These are phyloP conservation scores for Pseudofabraea citricarpa DNA, from an alignment of 2,329 filamentous ascomycete species.

Conservation along the genomic window DNA sequence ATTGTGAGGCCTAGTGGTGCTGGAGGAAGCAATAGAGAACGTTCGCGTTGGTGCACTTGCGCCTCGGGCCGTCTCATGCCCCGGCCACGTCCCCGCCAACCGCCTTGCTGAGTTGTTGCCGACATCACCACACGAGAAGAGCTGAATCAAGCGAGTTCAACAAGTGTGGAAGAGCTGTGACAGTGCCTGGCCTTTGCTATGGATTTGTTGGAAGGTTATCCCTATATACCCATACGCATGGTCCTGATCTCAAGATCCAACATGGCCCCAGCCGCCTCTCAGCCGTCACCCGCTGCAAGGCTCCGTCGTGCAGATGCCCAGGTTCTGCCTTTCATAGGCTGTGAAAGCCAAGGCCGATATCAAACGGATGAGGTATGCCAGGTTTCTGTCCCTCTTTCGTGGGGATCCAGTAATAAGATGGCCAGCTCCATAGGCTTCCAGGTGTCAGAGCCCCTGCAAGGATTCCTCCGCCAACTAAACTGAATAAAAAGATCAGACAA, in stretches of 20 bases:
- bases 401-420: neutral
- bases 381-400: neutral
- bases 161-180: too few relatives aligned
- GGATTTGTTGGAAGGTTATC: neutral
- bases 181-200: too few relatives aligned
- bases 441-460: too few relatives aligned
- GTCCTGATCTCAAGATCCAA: neutral
- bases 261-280: neutral
- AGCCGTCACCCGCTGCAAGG: neutral
- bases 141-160: too few relatives aligned
- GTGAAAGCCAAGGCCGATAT: slow-evolving; percentile 1
- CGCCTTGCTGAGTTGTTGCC: neutral
- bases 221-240: neutral
- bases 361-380: neutral
- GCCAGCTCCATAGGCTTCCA: too few relatives aligned
- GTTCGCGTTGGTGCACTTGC: too few relatives aligned
- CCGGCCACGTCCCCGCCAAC: neutral
- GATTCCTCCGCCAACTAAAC: too few relatives aligned
- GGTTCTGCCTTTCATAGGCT: slow-evolving; percentile 8
- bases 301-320: neutral
- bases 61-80: neutral
- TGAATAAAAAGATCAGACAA: too few relatives aligned
- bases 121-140: too few relatives aligned
- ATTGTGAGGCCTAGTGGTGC: slow-evolving; percentile 10
- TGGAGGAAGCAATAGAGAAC: slow-evolving; percentile 1